These are phyloP conservation scores for Lactarius sanguifluus DNA, from an alignment of 768 basidiomycete genomes.

Conservation along the genomic window DNA sequence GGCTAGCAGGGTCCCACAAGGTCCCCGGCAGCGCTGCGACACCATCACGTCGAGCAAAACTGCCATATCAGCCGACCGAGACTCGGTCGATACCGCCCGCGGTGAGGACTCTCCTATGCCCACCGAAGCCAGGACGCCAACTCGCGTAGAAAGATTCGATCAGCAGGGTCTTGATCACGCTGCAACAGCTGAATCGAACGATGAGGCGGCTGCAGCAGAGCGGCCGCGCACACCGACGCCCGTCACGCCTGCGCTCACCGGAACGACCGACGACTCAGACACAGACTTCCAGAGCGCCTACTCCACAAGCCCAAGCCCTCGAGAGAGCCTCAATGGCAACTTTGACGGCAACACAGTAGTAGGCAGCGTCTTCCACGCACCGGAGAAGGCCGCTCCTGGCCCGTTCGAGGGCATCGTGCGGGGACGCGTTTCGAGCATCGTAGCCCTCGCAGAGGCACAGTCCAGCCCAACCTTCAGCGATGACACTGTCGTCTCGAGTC, in stretches of 20 bases:
- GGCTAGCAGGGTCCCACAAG: slow-evolving; percentile 11
- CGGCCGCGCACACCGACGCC: slow-evolving; percentile 17
- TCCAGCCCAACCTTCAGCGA: slow-evolving; percentile 43
- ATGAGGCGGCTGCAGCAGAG: not conserved
- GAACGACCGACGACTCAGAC: slow-evolving; percentile 33
- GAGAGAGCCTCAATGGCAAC: slow-evolving; percentile 57
- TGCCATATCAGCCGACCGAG: slow-evolving; percentile 37
- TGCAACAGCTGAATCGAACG: not conserved
- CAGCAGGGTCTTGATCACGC: not conserved
- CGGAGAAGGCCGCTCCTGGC: slow-evolving; percentile 34
- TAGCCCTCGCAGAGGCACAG: slow-evolving; percentile 38
- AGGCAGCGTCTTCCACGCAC: slow-evolving; percentile 29
- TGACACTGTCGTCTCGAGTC: slow-evolving; percentile 37
- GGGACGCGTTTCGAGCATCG: slow-evolving; percentile 55
- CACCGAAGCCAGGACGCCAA: slow-evolving; percentile 15
- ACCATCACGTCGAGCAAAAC: slow-evolving; percentile 52
- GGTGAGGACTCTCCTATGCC: slow-evolving; percentile 21
- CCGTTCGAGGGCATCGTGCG: slow-evolving; percentile 41
- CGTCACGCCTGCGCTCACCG: slow-evolving; percentile 30
- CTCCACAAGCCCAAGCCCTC: slow-evolving; percentile 59
- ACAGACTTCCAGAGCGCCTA: slow-evolving; percentile 83
- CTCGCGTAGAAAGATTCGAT: slow-evolving; percentile 12
- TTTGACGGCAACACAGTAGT: slow-evolving; percentile 34
- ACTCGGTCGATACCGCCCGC: slow-evolving; percentile 39
- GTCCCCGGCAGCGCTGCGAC: slow-evolving; percentile 45